A percentile compares a stretch with the other conserved stretches of the same genome.
Evolutionary conservation across 352 stramenopile genomes (phyloP).

Genomic region (Phytophthora citrophthora): DNA sequence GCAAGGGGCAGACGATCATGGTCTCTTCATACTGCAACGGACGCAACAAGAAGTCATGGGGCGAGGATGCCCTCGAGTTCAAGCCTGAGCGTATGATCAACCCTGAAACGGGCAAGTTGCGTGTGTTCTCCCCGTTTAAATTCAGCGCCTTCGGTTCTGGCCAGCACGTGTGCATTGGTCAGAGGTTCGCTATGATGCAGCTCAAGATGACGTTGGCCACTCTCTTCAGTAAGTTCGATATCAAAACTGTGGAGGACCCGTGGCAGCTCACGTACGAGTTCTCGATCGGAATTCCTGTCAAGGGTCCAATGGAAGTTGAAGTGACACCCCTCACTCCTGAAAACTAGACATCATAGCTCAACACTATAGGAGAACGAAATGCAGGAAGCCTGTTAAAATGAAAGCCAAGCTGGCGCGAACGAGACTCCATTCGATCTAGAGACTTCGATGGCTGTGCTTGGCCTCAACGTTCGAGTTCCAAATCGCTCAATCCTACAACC

Average conservation of each 20-base stretch:
- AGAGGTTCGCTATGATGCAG: constrained; percentile 57
- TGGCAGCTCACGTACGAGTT: constrained; percentile 54
- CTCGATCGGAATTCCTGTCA: constrained; percentile 47
- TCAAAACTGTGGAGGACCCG: constrained; percentile 35
- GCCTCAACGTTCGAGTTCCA: constrained; percentile 1
- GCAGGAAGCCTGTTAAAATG: too few relatives aligned
- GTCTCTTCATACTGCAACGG: constrained; percentile 30
- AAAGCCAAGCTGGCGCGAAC: too few relatives aligned
- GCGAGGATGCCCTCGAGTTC: constrained; percentile 51
- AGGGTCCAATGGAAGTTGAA: constrained; percentile 32
- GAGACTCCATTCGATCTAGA: background rate
- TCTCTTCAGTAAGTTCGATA: constrained; percentile 50
- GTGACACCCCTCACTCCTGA: constrained; percentile 13
- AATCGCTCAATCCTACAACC: constrained; percentile 28
- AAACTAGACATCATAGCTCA: background rate
- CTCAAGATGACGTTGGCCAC: constrained; percentile 64
- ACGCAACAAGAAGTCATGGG: constrained; percentile 50
- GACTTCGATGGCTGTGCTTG: too few relatives aligned
- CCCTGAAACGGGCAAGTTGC: constrained; percentile 33
- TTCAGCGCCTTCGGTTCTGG: constrained; percentile 58
- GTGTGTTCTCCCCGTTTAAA: constrained; percentile 19
- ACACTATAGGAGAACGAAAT: too few relatives aligned
- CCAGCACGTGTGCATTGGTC: constrained; percentile 58
- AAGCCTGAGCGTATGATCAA: constrained; percentile 73
- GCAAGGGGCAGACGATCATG: constrained; percentile 30